Evolutionary conservation across 495 filamentous ascomycete species (phyloP).

Genomic region (Delitschia confertaspora): DNA sequence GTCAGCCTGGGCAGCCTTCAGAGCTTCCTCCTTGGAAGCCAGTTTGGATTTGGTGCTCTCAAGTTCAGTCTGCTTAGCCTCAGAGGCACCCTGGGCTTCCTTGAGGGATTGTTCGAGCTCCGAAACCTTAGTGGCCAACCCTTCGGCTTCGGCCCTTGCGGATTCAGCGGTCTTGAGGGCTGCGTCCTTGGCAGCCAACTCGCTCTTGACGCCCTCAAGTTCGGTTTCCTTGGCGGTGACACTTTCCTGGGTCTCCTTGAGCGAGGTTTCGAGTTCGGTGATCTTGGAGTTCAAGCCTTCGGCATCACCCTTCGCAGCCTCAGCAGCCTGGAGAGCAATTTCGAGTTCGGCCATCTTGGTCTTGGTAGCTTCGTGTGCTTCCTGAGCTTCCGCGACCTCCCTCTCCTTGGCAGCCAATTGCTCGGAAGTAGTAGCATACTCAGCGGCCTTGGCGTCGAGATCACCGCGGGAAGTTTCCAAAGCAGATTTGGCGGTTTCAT

Average conservation of each 20-base stretch:
- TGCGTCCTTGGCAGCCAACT: not conserved
- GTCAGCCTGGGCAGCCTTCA: not conserved
- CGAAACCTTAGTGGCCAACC: not conserved
- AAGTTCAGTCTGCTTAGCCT: not conserved
- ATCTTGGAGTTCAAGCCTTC: slow-evolving; percentile 6
- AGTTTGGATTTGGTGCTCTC: not conserved
- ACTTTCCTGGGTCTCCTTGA: slow-evolving; percentile 4
- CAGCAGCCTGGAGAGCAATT: not conserved
- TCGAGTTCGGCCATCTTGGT: not conserved
- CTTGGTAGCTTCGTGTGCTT: not conserved
- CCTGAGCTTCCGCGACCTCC: no score
- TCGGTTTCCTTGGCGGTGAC: not conserved
- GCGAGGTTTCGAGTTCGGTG: slow-evolving; percentile 1
- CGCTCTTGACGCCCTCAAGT: not conserved
- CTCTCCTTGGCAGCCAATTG: slow-evolving; percentile 3
- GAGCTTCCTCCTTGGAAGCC: not conserved
- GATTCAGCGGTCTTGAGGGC: not conserved
- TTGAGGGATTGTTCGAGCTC: not conserved
- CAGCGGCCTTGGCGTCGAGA: slow-evolving; percentile 2
- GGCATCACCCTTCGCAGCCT: slow-evolving; percentile 12
- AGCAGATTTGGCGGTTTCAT: no score
- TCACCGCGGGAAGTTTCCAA: no score
- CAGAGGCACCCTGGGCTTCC: no score
- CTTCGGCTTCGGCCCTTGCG: not conserved
- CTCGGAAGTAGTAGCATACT: not conserved